Evolutionary conservation across 495 filamentous ascomycete species (phyloP).

Genomic region (Penicillium lividum): DNA sequence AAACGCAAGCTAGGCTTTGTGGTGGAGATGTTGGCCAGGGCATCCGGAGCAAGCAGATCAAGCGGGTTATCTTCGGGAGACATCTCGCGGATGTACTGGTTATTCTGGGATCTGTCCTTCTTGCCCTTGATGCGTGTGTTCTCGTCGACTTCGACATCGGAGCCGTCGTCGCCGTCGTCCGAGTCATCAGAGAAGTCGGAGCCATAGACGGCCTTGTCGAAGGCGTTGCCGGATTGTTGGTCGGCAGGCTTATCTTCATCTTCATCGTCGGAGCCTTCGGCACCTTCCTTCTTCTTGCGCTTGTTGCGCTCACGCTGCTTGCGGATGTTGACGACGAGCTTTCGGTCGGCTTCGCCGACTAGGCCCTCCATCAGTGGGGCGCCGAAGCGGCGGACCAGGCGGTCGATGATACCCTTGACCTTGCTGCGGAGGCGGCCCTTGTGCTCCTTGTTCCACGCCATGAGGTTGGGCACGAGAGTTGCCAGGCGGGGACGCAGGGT

Average conservation of each 20-base stretch:
- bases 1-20: conserved; percentile 70
- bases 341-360: conserved; percentile 77
- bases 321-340: conserved; percentile 88
- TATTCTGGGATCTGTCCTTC: conserved; percentile 49
- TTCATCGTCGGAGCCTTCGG: conserved; percentile 49
- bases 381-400: conserved; percentile 88
- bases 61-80: conserved; percentile 80
- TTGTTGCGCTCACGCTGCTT: conserved; percentile 89
- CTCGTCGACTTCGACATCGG: conserved; percentile 58
- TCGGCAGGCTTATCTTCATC: conserved; percentile 35
- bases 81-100: conserved; percentile 87
- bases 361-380: conserved; percentile 71
- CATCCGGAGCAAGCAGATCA: conserved; percentile 84
- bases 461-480: conserved; percentile 79
- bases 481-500: conserved; percentile 71
- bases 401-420: conserved; percentile 95
- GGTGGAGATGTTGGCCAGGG: conserved; percentile 89
- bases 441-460: conserved; percentile 97
- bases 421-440: conserved; percentile 93
- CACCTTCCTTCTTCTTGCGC: conserved; percentile 73
- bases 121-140: conserved; percentile 36
- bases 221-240: conserved; percentile 76
- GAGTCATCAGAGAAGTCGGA: conserved; percentile 67
- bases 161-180: conserved; percentile 59
- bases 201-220: conserved; percentile 92